phyloP scores from a whole-genome alignment of 225 moss, liverwort and hornwort genomes.

The Straminergon stramineum region DNA sequence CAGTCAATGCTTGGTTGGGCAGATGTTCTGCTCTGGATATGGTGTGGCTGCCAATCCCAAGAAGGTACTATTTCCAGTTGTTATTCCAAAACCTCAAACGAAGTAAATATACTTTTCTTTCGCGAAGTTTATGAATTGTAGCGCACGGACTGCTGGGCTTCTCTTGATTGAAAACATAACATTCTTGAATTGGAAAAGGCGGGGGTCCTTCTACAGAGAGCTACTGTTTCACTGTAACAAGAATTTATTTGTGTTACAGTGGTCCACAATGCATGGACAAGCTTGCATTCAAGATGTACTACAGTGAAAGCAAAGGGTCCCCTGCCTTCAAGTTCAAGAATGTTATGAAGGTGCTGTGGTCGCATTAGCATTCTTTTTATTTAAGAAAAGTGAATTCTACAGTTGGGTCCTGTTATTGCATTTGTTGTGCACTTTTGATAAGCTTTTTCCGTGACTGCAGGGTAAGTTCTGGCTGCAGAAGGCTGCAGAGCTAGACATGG shows the following conservation, averaged over 20 bases:
- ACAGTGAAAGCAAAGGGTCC: neutral
- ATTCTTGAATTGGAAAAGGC: neutral
- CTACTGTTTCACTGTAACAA: neutral
- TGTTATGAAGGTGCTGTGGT: neutral
- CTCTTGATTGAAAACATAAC: neutral
- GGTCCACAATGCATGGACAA: neutral
- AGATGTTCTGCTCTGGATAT: constrained; percentile 94
- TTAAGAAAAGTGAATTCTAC: neutral
- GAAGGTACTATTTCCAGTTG: constrained; percentile 33
- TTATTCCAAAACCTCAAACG: neutral
- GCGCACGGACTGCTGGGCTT: neutral
- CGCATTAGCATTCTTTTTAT: neutral
- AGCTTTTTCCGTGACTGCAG: constrained; percentile 4
- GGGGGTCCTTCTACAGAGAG: neutral
- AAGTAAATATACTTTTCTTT: neutral
- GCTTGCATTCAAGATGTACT: neutral
- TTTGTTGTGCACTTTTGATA: neutral
- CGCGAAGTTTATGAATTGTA: neutral
- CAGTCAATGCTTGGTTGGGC: constrained; percentile 89
- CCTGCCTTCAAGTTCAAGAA: neutral
- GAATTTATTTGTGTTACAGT: neutral
- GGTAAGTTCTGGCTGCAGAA: constrained; percentile 54
- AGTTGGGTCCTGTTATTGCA: neutral
- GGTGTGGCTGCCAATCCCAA: constrained; percentile 71
- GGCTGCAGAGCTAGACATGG: constrained; percentile 48